Evolutionary conservation across 306 rosid species (phyloP).

Genomic region (Albizia julibrissin): DNA sequence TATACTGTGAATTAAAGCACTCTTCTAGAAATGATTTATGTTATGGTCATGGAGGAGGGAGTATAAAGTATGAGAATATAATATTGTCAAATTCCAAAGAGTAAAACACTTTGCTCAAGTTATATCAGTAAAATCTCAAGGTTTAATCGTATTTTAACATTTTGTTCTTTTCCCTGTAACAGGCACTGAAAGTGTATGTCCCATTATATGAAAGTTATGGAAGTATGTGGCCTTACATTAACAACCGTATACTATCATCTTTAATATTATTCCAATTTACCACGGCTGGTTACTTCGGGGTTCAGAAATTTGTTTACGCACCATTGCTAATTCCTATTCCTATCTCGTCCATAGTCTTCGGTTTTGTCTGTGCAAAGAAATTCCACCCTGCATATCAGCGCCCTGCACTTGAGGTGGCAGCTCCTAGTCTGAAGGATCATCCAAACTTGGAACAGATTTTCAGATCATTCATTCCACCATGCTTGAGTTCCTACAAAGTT

Average conservation of each 20-base stretch:
- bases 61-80: neutral
- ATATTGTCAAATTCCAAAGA: neutral
- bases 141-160: neutral
- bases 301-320: constrained; percentile 52
- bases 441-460: constrained; percentile 75
- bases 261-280: constrained; percentile 76
- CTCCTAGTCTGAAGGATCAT: constrained; percentile 47
- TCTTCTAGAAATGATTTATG: too few relatives aligned
- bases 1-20: too few relatives aligned
- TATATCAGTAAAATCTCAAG: neutral
- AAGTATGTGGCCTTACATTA: constrained; percentile 93
- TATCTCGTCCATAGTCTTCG: constrained; percentile 53
- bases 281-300: constrained; percentile 78
- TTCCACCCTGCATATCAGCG: constrained; percentile 62
- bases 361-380: constrained; percentile 54
- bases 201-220: constrained; percentile 88
- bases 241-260: constrained; percentile 67
- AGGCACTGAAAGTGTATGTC: constrained; percentile 90
- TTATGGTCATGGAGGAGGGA: too few relatives aligned
- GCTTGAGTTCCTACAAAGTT: constrained; percentile 70
- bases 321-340: constrained; percentile 68
- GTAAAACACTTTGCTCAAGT: neutral
- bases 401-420: constrained; percentile 68
- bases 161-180: constrained; percentile 34
- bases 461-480: constrained; percentile 67